phyloP scores from a whole-genome alignment of 352 stramenopile species.

The Phytophthora litchii region DNA sequence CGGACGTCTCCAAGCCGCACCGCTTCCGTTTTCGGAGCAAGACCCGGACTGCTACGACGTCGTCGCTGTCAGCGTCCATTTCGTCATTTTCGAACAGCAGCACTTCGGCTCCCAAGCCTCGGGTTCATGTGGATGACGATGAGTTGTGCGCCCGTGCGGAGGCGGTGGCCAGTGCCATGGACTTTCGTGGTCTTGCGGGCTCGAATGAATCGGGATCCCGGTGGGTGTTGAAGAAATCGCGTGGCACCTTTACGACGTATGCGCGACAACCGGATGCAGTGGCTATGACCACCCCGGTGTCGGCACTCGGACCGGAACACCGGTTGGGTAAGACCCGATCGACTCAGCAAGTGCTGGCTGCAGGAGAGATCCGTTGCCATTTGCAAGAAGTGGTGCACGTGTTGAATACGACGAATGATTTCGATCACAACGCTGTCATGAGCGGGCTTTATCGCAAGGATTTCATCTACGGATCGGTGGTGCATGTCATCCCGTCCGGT shows the following conservation, averaged over 20 bases:
- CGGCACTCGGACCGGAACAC: neutral
- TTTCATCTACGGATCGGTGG: slow-evolving; percentile 44
- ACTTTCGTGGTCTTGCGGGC: slow-evolving; percentile 28
- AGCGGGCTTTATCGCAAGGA: slow-evolving; percentile 32
- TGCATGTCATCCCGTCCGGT: slow-evolving; percentile 28
- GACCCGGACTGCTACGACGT: slow-evolving; percentile 8
- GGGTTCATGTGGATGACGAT: slow-evolving; percentile 39
- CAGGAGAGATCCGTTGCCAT: slow-evolving; percentile 34
- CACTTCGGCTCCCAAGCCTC: slow-evolving; percentile 14
- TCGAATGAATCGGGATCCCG: slow-evolving; percentile 10
- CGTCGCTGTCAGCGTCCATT: slow-evolving; percentile 18
- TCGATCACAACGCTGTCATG: slow-evolving; percentile 41
- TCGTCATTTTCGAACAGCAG: slow-evolving; percentile 16
- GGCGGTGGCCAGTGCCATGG: slow-evolving; percentile 20
- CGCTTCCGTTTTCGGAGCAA: slow-evolving; percentile 24
- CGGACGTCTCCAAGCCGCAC: slow-evolving; percentile 4
- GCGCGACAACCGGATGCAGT: slow-evolving; percentile 5
- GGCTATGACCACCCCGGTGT: neutral
- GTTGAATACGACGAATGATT: slow-evolving; percentile 25
- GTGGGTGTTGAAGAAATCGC: slow-evolving; percentile 32
- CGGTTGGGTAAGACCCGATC: neutral
- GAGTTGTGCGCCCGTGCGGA: slow-evolving; percentile 35
- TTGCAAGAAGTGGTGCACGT: slow-evolving; percentile 37
- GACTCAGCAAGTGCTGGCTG: slow-evolving; percentile 29
- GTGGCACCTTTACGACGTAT: slow-evolving; percentile 31